A percentile compares a stretch with the other conserved stretches of the same genome.
phyloP scores from a whole-genome alignment of 805 yeast species.

The Clavispora asparagi region DNA sequence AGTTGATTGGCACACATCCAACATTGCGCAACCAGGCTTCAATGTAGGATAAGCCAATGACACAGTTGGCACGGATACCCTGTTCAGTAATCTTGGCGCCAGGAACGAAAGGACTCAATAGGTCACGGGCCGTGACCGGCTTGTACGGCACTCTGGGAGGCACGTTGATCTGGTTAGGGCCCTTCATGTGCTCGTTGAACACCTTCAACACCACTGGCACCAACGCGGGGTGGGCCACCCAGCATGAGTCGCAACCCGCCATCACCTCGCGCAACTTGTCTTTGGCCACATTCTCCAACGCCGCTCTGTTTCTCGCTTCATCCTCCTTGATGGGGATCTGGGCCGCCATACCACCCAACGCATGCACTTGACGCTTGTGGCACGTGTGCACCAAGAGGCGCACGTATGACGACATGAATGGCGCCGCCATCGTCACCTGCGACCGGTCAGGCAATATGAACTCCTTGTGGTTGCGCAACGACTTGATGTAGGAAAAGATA shows the following conservation, averaged over 20 bases:
- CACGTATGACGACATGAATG: conserved; percentile 77
- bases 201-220: conserved; percentile 68
- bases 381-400: conserved; percentile 66
- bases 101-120: conserved; percentile 59
- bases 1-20: conserved; percentile 83
- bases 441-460: conserved; percentile 75
- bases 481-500: conserved; percentile 17
- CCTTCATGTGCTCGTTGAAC: conserved; percentile 72
- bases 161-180: conserved; percentile 70
- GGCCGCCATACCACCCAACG: conserved; percentile 91
- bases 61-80: conserved; percentile 68
- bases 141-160: conserved; percentile 43
- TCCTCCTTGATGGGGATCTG: conserved; percentile 78
- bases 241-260: conserved; percentile 83
- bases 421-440: conserved; percentile 74
- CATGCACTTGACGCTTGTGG: conserved; percentile 76
- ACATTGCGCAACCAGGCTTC: conserved; percentile 83
- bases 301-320: conserved; percentile 53
- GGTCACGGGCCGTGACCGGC: conserved; percentile 55
- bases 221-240: conserved; percentile 87
- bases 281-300: conserved; percentile 66
- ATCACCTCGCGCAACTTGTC: conserved; percentile 74
- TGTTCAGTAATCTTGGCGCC: conserved; percentile 60
- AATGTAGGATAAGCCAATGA: conserved; percentile 74
- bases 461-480: conserved; percentile 31